Conservation (phyloP, 345 rosid genomes). For the Citrus medica region DNA sequence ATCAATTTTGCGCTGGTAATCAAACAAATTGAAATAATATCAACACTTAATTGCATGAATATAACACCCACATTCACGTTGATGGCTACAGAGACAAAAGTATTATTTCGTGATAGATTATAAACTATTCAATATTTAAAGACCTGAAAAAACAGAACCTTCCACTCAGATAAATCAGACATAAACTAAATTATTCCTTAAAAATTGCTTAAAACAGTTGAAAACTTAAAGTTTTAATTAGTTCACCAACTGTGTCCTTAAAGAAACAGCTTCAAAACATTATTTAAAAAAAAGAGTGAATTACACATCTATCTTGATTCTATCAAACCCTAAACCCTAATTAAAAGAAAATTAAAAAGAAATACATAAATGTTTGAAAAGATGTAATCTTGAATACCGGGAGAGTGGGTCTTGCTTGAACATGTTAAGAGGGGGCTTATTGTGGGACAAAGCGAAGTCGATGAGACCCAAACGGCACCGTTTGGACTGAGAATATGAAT, state of each 20-base stretch:
- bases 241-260: neutral
- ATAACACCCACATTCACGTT: neutral
- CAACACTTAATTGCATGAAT: neutral
- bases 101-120: too few relatives aligned
- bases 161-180: neutral
- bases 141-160: neutral
- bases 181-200: neutral
- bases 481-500: conserved; percentile 60
- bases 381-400: conserved; percentile 38
- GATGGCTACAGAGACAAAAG: neutral
- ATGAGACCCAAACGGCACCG: conserved; percentile 88
- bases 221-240: neutral
- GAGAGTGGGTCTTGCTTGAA: conserved; percentile 66
- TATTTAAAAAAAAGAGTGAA: too few relatives aligned
- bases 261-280: neutral
- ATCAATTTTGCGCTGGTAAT: conserved; percentile 65
- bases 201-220: neutral
- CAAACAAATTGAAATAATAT: conserved; percentile 5
- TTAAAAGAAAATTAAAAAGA: neutral
- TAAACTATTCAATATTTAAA: neutral
- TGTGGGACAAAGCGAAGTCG: conserved; percentile 61
- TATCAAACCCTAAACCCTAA: conserved; percentile 8
- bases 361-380: neutral
- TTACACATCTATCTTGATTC: neutral
- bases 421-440: conserved; percentile 76